A percentile compares a stretch with the other conserved stretches of the same genome.
phyloP scores from a whole-genome alignment of 2,329 filamentous ascomycete genomes.

The Pleoardoris graminearum region DNA sequence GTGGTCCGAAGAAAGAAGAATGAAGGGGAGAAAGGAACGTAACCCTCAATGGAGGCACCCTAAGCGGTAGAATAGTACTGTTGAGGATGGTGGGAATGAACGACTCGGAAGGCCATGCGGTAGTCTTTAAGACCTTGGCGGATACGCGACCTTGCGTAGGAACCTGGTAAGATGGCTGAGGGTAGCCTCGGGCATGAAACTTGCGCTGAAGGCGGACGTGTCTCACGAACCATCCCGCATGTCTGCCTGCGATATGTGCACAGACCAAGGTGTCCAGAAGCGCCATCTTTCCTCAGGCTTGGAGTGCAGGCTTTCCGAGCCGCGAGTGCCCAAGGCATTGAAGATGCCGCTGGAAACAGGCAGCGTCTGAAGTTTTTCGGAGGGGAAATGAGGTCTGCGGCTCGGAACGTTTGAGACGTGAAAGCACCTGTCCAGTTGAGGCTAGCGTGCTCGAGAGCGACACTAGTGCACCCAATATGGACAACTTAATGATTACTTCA shows the following conservation, averaged over 20 bases:
- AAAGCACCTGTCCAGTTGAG: constrained; percentile 19
- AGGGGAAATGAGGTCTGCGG: constrained; percentile 29
- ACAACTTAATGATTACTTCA: constrained; percentile 28
- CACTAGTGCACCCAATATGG: no score
- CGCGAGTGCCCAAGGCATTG: constrained; percentile 39
- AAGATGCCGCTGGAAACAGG: constrained; percentile 38
- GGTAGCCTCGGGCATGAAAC: constrained; percentile 46
- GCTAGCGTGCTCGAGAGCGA: constrained; percentile 1
- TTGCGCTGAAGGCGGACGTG: constrained; percentile 44
- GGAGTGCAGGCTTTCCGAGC: constrained; percentile 27
- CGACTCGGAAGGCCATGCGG: constrained; percentile 31
- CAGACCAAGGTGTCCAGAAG: constrained; percentile 31
- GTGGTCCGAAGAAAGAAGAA: constrained; percentile 42
- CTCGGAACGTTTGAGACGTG: constrained; percentile 25
- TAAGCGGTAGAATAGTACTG: constrained; percentile 33
- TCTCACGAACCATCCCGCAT: constrained; percentile 40
- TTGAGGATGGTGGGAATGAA: constrained; percentile 39
- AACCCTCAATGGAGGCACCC: constrained; percentile 43
- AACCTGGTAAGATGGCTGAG: constrained; percentile 34
- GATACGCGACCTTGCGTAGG: constrained; percentile 19
- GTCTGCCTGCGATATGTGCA: constrained; percentile 33
- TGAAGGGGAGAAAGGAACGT: constrained; percentile 47
- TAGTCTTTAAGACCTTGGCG: constrained; percentile 45
- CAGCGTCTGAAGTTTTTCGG: constrained; percentile 36
- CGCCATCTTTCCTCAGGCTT: constrained; percentile 34